Base-by-base conservation (phyloP, 495 filamentous ascomycete species). In the Glonium stellatum region DNA sequence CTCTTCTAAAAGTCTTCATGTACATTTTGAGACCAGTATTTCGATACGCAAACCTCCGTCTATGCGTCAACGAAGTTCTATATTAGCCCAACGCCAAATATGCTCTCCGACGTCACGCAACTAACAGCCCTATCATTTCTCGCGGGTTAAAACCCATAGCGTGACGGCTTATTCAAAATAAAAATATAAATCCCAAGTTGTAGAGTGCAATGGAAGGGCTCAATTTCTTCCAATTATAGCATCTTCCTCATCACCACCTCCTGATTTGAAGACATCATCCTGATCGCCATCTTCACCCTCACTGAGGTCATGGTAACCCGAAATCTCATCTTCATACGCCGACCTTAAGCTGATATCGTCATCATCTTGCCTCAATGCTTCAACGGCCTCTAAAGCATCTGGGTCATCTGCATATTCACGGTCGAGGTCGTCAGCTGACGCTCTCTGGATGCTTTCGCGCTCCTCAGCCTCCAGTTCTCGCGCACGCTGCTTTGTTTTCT, bases 391-490 rank as follows among this genome's bases (percentile, higher is more conserved):
- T 54, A 60, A 48, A 11, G 67, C 69, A 21, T 68, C 70, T 36
- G 69, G 66, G 53, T 76, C 73, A 59, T 77, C 75, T 13, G 62
- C 60, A 55, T 72, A 77, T 44, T 65, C 68, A n/a, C 54, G 54
- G 46, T 46, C 62, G 48, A 65, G 56, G 51, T 56, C 62, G 23
- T 60, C 64, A 25, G 55, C 62, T 0, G 37, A 53, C 31, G 25
- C 58, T 50, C 55, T 50, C 64, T 74, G 77, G 39, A 74, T 75
- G 63, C 69, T 79, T n/a, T 67, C 75, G 12, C 80, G 81, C 69
- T 92, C 92, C 65, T 90, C 87, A n/a, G 78, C 80, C 65, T 96
- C 92, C 11, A 98, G 80, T 72, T 96, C 84, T 54, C 81, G 80
- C 5, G 93, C 90, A 5, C 93, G 81, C 53, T 87, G 83, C 75